Evolutionary conservation across 768 basidiomycete species (phyloP), one percentile per base, ranked within the genome.

Genomic region (Roridomyces roridus): DNA sequence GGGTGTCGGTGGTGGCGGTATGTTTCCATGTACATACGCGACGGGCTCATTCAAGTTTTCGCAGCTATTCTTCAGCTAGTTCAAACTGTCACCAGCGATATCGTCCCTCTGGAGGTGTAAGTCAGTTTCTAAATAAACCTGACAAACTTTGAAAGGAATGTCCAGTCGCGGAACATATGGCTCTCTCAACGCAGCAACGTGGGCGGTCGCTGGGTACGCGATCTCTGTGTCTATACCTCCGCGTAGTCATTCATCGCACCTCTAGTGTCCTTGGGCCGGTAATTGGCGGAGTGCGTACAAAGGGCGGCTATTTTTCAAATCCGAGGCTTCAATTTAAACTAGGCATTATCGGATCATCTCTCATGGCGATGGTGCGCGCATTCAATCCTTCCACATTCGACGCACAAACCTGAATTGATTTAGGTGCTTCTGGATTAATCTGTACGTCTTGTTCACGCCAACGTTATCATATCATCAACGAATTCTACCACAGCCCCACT

Each of bases 221-320:
- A 3, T n/a, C n/a, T n/a, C n/a, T n/a, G n/a, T n/a, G n/a, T n/a
- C n/a, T n/a, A n/a, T n/a, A n/a, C n/a, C n/a, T n/a, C n/a, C 42
- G 49, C 20, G 18, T 20, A 39, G 45, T 40, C 39, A 18, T n/a
- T 18, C 39, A 40, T 42, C n/a, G 28, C 7, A 6, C 21, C 9
- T n/a, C n/a, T n/a, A 85, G 90, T 52, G 87, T 92, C 18, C 59
- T 90, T 10, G 94, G 93, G 0, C 94, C 94, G 1, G 76, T 97
- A 11, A 72, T 95, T 15, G 93, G 93, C 58, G 93, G 92, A 53
- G 89, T 89, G 69, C 11, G 31, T 20, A 29, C 23, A 15, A n/a
- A 15, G 54, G 31, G 17, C 17, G 17, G 0, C n/a, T 2, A 51
- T 11, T 18, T n/a, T n/a, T 7, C 11, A 15, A 2, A 10, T 18